Conservation (phyloP, 352 stramenopile species). For the Chrysophaeum taylorii region DNA sequence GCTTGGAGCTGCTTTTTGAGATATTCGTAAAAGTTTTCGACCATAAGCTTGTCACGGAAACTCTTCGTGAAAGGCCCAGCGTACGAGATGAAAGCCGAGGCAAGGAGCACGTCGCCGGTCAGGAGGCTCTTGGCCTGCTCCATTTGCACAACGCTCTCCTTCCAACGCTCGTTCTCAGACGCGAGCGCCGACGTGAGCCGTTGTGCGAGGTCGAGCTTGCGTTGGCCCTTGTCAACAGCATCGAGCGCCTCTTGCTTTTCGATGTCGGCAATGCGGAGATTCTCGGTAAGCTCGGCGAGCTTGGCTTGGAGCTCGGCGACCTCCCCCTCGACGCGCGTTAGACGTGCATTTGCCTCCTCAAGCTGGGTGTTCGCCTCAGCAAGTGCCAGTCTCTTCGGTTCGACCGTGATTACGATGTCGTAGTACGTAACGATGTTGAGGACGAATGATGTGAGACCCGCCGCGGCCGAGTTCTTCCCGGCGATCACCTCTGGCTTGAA, state of each 20-base stretch:
- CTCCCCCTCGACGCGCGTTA: constrained; percentile 68
- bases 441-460: constrained; percentile 81
- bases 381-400: constrained; percentile 78
- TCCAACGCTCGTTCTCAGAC: constrained; percentile 88
- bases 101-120: constrained; percentile 80
- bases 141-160: constrained; percentile 77
- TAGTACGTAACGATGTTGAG: constrained; percentile 94
- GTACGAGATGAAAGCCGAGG: constrained; percentile 86
- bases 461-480: constrained; percentile 84
- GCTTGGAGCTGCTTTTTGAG: constrained; percentile 52
- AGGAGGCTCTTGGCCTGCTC: constrained; percentile 77
- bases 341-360: constrained; percentile 69
- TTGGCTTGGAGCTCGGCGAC: constrained; percentile 82
- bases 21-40: constrained; percentile 61
- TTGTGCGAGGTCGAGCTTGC: constrained; percentile 85
- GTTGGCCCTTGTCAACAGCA: constrained; percentile 74
- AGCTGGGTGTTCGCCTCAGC: constrained; percentile 77
- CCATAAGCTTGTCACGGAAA: constrained; percentile 81
- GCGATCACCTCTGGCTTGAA: constrained; percentile 87
- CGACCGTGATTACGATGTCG: constrained; percentile 83
- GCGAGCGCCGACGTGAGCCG: constrained; percentile 83
- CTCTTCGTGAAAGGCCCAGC: constrained; percentile 85
- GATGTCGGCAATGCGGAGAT: constrained; percentile 72
- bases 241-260: constrained; percentile 84
- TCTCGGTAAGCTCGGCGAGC: constrained; percentile 73